Evolutionary conservation across 1,284 basidiomycete genomes (phyloP).

Genomic region (Psilocybe mexicana): DNA sequence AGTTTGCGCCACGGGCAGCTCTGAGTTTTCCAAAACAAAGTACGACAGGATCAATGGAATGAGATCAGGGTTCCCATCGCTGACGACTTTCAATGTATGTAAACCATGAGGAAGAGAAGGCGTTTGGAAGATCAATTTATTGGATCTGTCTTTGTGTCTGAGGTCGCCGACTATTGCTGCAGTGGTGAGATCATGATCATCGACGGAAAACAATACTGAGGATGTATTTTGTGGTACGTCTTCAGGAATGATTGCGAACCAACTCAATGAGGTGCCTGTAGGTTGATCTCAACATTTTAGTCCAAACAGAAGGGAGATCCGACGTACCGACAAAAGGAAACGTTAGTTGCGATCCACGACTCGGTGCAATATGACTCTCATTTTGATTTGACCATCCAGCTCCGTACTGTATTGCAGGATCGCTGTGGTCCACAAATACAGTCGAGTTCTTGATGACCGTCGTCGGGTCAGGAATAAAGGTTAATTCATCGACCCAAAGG

Average conservation of each 20-base stretch:
- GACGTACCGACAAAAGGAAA: constrained; percentile 3
- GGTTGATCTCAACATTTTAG: not conserved
- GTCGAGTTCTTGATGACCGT: not conserved
- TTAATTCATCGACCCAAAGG: constrained; percentile 4
- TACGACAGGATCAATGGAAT: constrained; percentile 5
- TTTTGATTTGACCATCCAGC: not conserved
- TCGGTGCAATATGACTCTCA: not conserved
- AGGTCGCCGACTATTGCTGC: not conserved
- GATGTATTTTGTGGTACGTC: not conserved
- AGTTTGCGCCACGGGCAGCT: not conserved
- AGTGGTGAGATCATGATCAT: not conserved
- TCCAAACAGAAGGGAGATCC: not conserved
- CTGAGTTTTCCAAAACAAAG: constrained; percentile 1
- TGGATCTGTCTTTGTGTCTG: not conserved
- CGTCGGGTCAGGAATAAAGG: not conserved
- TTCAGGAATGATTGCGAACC: not conserved
- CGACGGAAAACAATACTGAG: not conserved
- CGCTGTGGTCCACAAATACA: constrained; percentile 1
- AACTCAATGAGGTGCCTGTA: not conserved
- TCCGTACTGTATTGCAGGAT: constrained; percentile 5
- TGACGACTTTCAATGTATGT: constrained; percentile 5
- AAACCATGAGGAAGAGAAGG: not conserved
- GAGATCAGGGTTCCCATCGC: not conserved
- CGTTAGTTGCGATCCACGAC: not conserved
- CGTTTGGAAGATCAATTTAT: not conserved